A percentile compares a stretch with the other conserved stretches of the same genome.
Evolutionary conservation across 805 yeast genomes (phyloP).

Genomic region (Candida koratica): DNA sequence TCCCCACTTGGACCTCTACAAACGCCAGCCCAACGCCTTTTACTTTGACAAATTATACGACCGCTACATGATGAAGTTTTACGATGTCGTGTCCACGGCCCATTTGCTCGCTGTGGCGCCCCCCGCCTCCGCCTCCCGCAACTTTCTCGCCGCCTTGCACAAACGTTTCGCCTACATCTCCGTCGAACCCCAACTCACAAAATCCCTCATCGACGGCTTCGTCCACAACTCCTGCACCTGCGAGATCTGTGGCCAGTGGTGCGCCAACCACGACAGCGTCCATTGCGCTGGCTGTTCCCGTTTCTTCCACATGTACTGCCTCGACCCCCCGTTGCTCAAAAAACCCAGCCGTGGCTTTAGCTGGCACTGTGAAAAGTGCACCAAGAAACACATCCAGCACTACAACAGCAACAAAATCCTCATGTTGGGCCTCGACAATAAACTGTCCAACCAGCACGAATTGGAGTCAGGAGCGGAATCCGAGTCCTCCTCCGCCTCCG

Average conservation of each 20-base stretch:
- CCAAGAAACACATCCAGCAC: conserved; percentile 50
- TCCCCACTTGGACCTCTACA: conserved; percentile 51
- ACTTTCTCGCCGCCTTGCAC: conserved; percentile 57
- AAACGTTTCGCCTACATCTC: conserved; percentile 71
- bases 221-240: conserved; percentile 54
- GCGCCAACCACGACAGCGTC: conserved; percentile 63
- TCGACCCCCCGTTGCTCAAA: conserved; percentile 75
- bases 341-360: conserved; percentile 86
- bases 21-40: conserved; percentile 68
- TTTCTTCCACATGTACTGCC: conserved; percentile 74
- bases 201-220: conserved; percentile 60
- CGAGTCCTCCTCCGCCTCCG: no score
- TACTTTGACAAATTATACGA: conserved; percentile 86
- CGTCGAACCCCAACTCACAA: conserved; percentile 64
- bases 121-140: conserved; percentile 49
- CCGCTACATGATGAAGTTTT: conserved; percentile 76
- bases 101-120: conserved; percentile 36
- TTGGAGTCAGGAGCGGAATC: no score
- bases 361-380: conserved; percentile 84
- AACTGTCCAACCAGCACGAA: conserved; percentile 36
- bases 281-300: conserved; percentile 74
- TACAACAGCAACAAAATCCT: conserved; percentile 35
- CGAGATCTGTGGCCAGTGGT: conserved; percentile 81
- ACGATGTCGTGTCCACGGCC: conserved; percentile 66
- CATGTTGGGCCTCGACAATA: conserved; percentile 42